Percentiles rank a stretch among this genome's conserved stretches.
Evolutionary conservation across 2,329 filamentous ascomycete genomes (phyloP).

Genomic region (Xylariaceae sp.): DNA sequence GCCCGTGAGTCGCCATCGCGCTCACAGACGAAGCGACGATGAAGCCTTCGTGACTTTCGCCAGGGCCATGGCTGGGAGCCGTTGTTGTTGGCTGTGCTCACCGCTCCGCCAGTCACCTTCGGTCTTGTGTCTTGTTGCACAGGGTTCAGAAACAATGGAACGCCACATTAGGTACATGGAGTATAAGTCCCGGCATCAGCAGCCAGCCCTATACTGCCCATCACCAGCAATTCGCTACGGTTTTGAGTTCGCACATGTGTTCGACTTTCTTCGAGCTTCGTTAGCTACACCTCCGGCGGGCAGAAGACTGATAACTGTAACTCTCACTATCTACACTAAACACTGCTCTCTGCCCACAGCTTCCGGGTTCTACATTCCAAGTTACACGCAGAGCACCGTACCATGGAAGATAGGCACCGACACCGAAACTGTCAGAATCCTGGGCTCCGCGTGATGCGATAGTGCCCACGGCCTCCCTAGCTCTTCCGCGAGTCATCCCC

Average conservation of each 20-base stretch:
- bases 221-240: neutral
- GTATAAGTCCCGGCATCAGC: constrained; percentile 3
- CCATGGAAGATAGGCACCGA: constrained; percentile 4
- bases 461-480: neutral
- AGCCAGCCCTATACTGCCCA: constrained; percentile 12
- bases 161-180: constrained; percentile 9
- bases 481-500: constrained; percentile 23
- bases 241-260: neutral
- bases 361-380: neutral
- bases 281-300: too few relatives aligned
- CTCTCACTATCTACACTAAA: too few relatives aligned
- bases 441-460: constrained; percentile 18
- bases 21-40: neutral
- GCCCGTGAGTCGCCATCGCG: neutral
- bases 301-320: too few relatives aligned
- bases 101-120: constrained; percentile 15
- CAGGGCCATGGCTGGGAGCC: neutral
- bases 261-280: too few relatives aligned
- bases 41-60: constrained; percentile 16
- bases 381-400: constrained; percentile 3
- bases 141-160: constrained; percentile 11
- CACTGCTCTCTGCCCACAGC: neutral
- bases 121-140: constrained; percentile 13
- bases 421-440: constrained; percentile 17
- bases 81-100: constrained; percentile 11